Evolutionary conservation across 2,329 filamentous ascomycete genomes (phyloP).

Genomic region (Colletotrichum somersetense): DNA sequence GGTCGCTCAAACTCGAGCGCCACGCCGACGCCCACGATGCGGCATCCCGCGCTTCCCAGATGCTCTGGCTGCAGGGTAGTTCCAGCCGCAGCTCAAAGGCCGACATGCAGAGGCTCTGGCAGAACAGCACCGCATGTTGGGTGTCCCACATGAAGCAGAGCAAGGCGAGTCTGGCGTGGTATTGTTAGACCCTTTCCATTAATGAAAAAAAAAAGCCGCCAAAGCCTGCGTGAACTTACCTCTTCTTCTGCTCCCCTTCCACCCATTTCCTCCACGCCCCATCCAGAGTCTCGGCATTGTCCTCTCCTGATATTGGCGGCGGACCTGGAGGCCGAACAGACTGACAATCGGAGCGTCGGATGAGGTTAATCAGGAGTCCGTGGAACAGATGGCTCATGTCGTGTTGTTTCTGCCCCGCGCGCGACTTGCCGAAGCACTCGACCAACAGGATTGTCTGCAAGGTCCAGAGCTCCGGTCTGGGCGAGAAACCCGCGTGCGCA

Average conservation of each 20-base stretch:
- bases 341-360: conserved; percentile 54
- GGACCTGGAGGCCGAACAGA: conserved; percentile 47
- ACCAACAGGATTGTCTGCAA: conserved; percentile 72
- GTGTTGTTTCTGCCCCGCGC: conserved; percentile 72
- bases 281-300: conserved; percentile 56
- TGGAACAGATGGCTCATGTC: conserved; percentile 71
- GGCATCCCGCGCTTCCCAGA: conserved; percentile 70
- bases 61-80: conserved; percentile 65
- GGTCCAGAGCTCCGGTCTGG: conserved; percentile 71
- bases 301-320: conserved; percentile 43
- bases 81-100: conserved; percentile 71
- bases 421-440: conserved; percentile 74
- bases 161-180: conserved; percentile 60
- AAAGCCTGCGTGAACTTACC: conserved; percentile 49
- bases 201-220: accelerated
- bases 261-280: conserved; percentile 66
- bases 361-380: conserved; percentile 54
- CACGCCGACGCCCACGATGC: conserved; percentile 62
- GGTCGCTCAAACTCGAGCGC: conserved; percentile 43
- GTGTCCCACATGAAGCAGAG: conserved; percentile 77
- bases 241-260: conserved; percentile 69
- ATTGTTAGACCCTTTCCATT: conserved; percentile 5
- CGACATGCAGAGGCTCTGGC: conserved; percentile 76
- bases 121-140: conserved; percentile 73
- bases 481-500: conserved; percentile 66